Evolutionary conservation across 345 rosid species (phyloP).

Genomic region (Gossypium stocksii): DNA sequence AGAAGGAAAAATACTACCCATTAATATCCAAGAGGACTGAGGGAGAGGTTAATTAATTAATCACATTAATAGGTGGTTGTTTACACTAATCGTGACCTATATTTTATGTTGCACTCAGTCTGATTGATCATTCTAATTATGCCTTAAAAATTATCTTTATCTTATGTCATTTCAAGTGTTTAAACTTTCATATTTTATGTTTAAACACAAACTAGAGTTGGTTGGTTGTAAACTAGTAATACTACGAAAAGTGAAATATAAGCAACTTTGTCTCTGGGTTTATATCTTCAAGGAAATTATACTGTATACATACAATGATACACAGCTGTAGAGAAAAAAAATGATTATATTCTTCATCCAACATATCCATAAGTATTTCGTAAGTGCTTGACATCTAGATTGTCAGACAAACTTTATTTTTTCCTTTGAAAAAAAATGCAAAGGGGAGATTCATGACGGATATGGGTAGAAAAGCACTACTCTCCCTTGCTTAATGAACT

Average conservation of each 20-base stretch:
- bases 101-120: constrained; percentile 11
- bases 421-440: not conserved
- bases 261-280: not conserved
- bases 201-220: constrained; percentile 12
- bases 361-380: not conserved
- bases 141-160: not conserved
- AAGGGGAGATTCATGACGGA: not conserved
- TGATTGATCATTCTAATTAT: constrained; percentile 8
- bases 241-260: constrained; percentile 6
- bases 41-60: not conserved
- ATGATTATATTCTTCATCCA: not conserved
- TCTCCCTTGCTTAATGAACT: not conserved
- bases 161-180: constrained; percentile 8
- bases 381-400: constrained; percentile 5
- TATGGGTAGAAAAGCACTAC: not conserved
- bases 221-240: not conserved
- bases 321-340: not conserved
- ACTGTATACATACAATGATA: not conserved
- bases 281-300: not conserved
- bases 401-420: not conserved
- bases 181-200: not conserved
- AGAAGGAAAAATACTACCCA: not conserved
- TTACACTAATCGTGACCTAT: constrained; percentile 7
- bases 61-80: constrained; percentile 12
- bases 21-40: not conserved